A percentile compares a stretch with the other conserved stretches of the same genome.
phyloP scores from a whole-genome alignment of 805 yeast genomes.

The Tetrapisispora namnaoensis region DNA sequence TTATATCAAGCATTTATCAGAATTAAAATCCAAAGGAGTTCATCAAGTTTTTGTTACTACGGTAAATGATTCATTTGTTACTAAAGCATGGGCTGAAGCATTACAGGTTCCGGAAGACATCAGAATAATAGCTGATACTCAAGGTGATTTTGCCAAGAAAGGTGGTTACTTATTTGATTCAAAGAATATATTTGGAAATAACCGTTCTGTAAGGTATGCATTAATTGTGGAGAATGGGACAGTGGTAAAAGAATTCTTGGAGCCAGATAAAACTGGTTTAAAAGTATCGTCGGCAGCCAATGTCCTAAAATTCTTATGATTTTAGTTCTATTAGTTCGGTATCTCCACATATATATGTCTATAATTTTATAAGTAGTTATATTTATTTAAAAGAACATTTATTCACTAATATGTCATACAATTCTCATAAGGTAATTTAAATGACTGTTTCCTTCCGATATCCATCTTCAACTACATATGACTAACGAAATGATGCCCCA shows the following conservation, averaged over 20 bases:
- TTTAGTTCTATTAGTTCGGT: not conserved
- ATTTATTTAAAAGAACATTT: no score
- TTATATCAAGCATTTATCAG: slow-evolving; percentile 40
- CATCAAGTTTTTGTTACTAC: slow-evolving; percentile 53
- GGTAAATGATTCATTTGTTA: slow-evolving; percentile 82
- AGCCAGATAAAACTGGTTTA: slow-evolving; percentile 73
- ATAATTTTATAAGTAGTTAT: no score
- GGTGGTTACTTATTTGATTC: slow-evolving; percentile 71
- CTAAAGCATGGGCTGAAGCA: slow-evolving; percentile 64
- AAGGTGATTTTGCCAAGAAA: slow-evolving; percentile 56
- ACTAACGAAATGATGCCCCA: no score
- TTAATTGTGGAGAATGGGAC: slow-evolving; percentile 65
- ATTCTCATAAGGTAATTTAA: no score
- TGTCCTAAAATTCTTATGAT: slow-evolving; percentile 15
- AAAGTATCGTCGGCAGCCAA: slow-evolving; percentile 37
- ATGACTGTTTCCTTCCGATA: no score
- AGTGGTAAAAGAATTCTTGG: slow-evolving; percentile 57
- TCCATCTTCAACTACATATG: no score
- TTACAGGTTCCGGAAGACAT: slow-evolving; percentile 30
- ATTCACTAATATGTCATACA: no score
- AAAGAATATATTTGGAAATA: slow-evolving; percentile 61
- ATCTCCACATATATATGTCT: not conserved
- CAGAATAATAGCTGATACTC: slow-evolving; percentile 69
- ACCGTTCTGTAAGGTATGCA: slow-evolving; percentile 68
- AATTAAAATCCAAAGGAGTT: slow-evolving; percentile 59